These are phyloP conservation scores for Aegilops umbellulata DNA, from an alignment of 176 grass and related monocot genomes.

Conservation along the genomic window DNA sequence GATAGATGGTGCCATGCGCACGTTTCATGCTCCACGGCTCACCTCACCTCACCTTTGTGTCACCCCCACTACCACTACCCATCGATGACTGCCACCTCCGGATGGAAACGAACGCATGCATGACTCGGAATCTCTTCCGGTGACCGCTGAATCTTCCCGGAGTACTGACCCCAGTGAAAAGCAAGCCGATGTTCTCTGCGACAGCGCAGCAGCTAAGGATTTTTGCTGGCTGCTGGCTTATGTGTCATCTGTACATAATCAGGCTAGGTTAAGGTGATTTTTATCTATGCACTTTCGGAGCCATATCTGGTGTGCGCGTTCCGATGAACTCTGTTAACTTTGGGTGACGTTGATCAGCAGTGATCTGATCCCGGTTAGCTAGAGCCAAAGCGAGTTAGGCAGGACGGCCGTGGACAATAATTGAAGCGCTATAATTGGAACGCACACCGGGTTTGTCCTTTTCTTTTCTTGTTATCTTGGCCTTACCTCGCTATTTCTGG, in stretches of 20 bases:
- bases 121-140: neutral
- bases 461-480: neutral
- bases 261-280: neutral
- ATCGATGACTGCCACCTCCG: neutral
- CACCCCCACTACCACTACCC: neutral
- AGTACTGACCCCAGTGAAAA: neutral
- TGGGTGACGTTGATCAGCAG: neutral
- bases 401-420: neutral
- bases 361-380: neutral
- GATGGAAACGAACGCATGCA: neutral
- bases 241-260: neutral
- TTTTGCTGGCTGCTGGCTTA: neutral
- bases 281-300: neutral
- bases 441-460: neutral
- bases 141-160: neutral
- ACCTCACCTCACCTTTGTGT: too few relatives aligned
- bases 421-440: neutral
- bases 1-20: slow-evolving; percentile 20
- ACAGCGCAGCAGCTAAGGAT: neutral
- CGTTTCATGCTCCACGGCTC: neutral
- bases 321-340: neutral
- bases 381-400: neutral
- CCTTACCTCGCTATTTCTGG: neutral
- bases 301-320: too few relatives aligned
- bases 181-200: neutral